A percentile compares a stretch with the other conserved stretches of the same genome.
Conservation (phyloP, 805 yeast genomes). For the Ogataea degrootiae region DNA sequence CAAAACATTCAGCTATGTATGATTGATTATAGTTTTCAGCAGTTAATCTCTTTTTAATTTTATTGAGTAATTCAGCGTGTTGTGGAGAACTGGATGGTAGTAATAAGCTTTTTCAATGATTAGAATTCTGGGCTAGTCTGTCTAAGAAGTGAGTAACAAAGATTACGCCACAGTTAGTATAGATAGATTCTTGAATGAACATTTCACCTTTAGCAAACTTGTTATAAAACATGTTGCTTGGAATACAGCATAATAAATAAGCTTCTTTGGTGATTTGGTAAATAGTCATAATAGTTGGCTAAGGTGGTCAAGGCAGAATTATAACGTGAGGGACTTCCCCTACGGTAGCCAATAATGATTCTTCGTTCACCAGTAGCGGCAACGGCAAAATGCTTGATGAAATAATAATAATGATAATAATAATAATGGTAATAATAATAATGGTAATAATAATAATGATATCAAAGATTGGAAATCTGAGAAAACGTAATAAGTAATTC, state of each 20-base stretch:
- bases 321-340: conserved; percentile 78
- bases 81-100: conserved; percentile 56
- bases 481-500: too few species aligned
- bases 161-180: conserved; percentile 89
- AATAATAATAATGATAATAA: too few species aligned
- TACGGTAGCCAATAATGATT: conserved; percentile 82
- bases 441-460: too few species aligned
- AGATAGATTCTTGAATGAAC: conserved; percentile 90
- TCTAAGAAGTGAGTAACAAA: conserved; percentile 93
- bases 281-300: conserved; percentile 81
- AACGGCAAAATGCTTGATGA: conserved; percentile 78
- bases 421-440: too few species aligned
- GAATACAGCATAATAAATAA: conserved; percentile 84
- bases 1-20: conserved; percentile 73
- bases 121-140: conserved; percentile 84
- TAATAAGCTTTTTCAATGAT: conserved; percentile 58
- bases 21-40: conserved; percentile 89
- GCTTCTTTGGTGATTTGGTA: conserved; percentile 93
- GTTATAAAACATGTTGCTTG: conserved; percentile 74
- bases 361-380: conserved; percentile 81
- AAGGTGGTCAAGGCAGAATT: conserved; percentile 82
- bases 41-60: conserved; percentile 83
- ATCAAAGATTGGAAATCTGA: too few species aligned
- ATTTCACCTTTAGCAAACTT: conserved; percentile 69
- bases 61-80: conserved; percentile 70